Base-by-base conservation (phyloP, 2,329 filamentous ascomycete species). In the Orbilia quercus region DNA sequence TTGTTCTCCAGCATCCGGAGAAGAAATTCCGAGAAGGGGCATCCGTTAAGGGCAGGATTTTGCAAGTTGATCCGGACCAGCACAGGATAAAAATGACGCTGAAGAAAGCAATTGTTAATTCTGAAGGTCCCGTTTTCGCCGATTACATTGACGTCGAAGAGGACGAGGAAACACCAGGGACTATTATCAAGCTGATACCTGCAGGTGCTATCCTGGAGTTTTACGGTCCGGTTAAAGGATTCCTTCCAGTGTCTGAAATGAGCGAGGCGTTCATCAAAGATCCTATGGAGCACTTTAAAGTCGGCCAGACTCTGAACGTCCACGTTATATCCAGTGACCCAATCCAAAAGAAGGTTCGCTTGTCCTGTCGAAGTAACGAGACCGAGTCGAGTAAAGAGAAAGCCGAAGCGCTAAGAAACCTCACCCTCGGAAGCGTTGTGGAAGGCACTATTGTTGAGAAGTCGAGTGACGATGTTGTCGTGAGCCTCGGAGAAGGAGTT, bases 201-300 rank as follows among this genome's bases (percentile, higher is more conserved):
- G 87, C 88, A 59, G 95, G 95, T 70, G 95, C 95, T 9, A 87
- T 94, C 16, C 90, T 99, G 59, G 92, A 96, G 79, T 99, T 98
- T 81, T 99, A 96, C 78, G 92, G 92, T 16, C 82, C 84, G 7
- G 84, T 99, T 18, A 87, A 88, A 76, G 96, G 90, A 7, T 99
- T 96, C 82, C 84, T 99, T 62, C 95, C 95, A 1, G 89, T 96
- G 0, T 91, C 91, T 0, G 94, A 99, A 81, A 99, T 99, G 95
- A 98, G 95, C 80, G 95, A 99, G 80, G 92, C 93, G 9, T 97
- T 90, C 79, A 97, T 99, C 78, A 87, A 90, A 76, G 91, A 97
- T 78, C 92, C 95, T 2, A 87, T 87, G 48, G 89, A 96, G 78
- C 93, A 98, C 81, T 99, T 99, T 83, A 88, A 90, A 36, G 82